These are phyloP conservation scores for Lachancea lanzarotensis DNA, from an alignment of 805 yeast genomes.

Conservation along the genomic window DNA sequence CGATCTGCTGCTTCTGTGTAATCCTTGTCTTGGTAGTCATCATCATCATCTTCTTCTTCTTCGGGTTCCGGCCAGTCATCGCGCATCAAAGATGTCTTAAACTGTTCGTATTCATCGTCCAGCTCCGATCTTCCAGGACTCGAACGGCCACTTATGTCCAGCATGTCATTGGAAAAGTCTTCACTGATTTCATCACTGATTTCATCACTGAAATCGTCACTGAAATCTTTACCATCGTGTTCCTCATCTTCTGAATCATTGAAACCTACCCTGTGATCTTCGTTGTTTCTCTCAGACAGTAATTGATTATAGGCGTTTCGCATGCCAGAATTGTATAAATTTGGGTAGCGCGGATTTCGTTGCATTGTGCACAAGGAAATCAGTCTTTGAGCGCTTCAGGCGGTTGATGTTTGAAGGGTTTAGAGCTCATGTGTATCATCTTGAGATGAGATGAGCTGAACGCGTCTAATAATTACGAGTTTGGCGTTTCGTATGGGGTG, in stretches of 20 bases:
- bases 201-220: constrained; percentile 1
- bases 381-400: background rate
- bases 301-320: constrained; percentile 6
- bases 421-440: background rate
- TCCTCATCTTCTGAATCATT: background rate
- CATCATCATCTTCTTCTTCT: constrained; percentile 15
- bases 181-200: constrained; percentile 4
- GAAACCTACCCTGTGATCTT: background rate
- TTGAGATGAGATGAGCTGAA: too few species aligned
- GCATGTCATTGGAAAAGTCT: constrained; percentile 2
- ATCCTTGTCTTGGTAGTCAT: constrained; percentile 16
- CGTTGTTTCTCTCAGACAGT: constrained; percentile 1
- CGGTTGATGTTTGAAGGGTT: background rate
- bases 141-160: constrained; percentile 4
- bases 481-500: background rate
- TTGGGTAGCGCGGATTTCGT: background rate
- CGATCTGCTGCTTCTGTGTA: constrained; percentile 22
- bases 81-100: constrained; percentile 15
- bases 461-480: background rate
- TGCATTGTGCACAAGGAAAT: background rate
- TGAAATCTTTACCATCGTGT: background rate
- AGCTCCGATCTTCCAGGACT: constrained; percentile 13
- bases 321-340: constrained; percentile 1
- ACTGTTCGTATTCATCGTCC: constrained; percentile 14
- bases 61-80: constrained; percentile 15